Evolutionary conservation across 1,284 basidiomycete genomes (phyloP).

Genomic region (Marasmius fiardii): DNA sequence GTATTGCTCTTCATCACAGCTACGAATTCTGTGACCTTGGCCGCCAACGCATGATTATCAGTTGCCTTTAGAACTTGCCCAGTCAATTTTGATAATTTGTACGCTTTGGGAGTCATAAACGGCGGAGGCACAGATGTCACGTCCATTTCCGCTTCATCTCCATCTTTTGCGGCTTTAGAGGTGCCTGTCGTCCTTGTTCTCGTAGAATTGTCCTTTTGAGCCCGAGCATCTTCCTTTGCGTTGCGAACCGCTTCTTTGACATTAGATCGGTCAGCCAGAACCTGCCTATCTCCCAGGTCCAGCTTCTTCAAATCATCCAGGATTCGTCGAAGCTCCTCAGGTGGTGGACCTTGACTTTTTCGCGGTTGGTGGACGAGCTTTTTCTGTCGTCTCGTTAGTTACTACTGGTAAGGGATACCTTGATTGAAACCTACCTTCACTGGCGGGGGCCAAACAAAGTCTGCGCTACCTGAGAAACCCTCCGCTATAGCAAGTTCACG

Average conservation of each 20-base stretch:
- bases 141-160: constrained; percentile 25
- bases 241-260: constrained; percentile 30
- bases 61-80: constrained; percentile 39
- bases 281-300: constrained; percentile 44
- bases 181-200: constrained; percentile 29
- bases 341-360: constrained; percentile 20
- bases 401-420: constrained; percentile 5
- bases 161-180: not conserved
- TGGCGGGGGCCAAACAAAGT: constrained; percentile 70
- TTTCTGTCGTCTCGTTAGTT: constrained; percentile 9
- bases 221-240: constrained; percentile 28
- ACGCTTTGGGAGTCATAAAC: constrained; percentile 47
- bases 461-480: constrained; percentile 54
- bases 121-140: constrained; percentile 24
- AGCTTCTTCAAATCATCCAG: constrained; percentile 57
- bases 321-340: constrained; percentile 47
- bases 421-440: constrained; percentile 22
- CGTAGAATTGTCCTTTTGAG: constrained; percentile 25
- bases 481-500: constrained; percentile 51
- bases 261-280: constrained; percentile 50
- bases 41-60: constrained; percentile 51
- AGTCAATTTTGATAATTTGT: constrained; percentile 45
- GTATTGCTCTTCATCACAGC: constrained; percentile 57
- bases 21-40: constrained; percentile 54
- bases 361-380: constrained; percentile 25